Evolutionary conservation across 169 alveolate genomes (phyloP).

Genomic region (Blepharisma undulans): DNA sequence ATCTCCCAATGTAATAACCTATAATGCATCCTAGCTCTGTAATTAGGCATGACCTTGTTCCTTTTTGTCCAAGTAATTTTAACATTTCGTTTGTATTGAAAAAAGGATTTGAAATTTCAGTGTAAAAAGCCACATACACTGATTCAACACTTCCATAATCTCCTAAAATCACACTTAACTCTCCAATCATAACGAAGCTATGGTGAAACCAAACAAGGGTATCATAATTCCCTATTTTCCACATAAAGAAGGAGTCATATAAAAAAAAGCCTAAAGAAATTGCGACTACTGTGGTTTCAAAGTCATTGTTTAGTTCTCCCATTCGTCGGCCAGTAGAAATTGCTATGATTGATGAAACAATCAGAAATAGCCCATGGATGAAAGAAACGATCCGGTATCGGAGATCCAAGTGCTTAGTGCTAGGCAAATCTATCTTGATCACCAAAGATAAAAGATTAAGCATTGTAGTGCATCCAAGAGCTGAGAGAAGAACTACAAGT

Average conservation of each 20-base stretch:
- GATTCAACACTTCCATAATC: not conserved
- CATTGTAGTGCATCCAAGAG: not conserved
- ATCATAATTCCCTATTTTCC: not conserved
- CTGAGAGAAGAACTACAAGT: not conserved
- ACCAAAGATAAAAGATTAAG: not conserved
- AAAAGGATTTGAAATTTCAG: constrained; percentile 1
- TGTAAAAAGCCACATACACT: not conserved
- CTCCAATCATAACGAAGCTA: not conserved
- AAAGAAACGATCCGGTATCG: constrained; percentile 18
- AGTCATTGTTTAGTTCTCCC: constrained; percentile 9
- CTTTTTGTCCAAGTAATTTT: not conserved
- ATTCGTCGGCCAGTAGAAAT: not conserved
- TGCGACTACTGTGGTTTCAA: not conserved
- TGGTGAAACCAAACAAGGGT: not conserved
- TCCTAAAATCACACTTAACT: not conserved
- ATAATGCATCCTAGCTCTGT: not conserved
- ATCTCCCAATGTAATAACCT: not conserved
- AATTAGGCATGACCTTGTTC: not conserved
- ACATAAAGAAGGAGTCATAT: constrained; percentile 15
- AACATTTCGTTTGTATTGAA: not conserved
- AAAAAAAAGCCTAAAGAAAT: not conserved
- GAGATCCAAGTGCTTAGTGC: not conserved
- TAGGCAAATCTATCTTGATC: not conserved
- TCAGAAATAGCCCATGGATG: not conserved
- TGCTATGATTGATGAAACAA: not conserved